These are phyloP conservation scores for Gnomoniopsis smithogilvyi DNA, from an alignment of 2,329 filamentous ascomycete genomes.

Conservation along the genomic window DNA sequence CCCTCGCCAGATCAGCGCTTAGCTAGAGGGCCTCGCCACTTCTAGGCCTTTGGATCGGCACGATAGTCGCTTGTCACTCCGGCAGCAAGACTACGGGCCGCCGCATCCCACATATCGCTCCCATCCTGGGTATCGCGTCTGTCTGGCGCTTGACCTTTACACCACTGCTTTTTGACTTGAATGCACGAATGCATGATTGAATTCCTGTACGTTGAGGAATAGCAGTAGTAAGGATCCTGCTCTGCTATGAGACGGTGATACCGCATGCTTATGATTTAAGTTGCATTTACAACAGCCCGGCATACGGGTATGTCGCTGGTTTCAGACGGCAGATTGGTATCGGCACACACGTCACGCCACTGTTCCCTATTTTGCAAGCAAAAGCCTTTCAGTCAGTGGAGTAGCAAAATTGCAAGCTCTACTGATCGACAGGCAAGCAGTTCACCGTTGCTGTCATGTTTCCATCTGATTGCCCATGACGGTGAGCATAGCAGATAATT, in stretches of 20 bases:
- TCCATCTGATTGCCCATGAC: background rate
- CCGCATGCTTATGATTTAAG: background rate
- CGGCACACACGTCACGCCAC: background rate
- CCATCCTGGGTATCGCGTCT: background rate
- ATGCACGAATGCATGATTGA: too few relatives aligned
- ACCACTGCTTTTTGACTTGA: too few relatives aligned
- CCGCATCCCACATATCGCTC: background rate
- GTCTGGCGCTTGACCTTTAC: background rate
- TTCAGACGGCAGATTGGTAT: background rate
- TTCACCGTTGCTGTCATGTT: background rate
- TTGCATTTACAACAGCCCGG: background rate
- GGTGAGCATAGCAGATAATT: background rate
- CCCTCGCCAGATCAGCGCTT: slow-evolving; percentile 11
- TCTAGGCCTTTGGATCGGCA: slow-evolving; percentile 15
- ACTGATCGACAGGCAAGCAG: background rate
- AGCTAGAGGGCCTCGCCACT: slow-evolving; percentile 13
- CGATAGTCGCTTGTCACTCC: background rate
- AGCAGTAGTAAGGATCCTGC: too few relatives aligned
- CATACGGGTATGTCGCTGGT: background rate
- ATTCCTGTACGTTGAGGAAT: too few relatives aligned
- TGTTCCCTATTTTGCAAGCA: background rate
- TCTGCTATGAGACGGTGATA: too few relatives aligned
- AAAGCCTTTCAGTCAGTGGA: background rate
- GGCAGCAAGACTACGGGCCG: slow-evolving; percentile 3
- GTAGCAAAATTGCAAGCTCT: background rate